A percentile compares a stretch with the other conserved stretches of the same genome.
phyloP scores from a whole-genome alignment of 805 yeast species.

The Hagleromyces aurorensis region DNA sequence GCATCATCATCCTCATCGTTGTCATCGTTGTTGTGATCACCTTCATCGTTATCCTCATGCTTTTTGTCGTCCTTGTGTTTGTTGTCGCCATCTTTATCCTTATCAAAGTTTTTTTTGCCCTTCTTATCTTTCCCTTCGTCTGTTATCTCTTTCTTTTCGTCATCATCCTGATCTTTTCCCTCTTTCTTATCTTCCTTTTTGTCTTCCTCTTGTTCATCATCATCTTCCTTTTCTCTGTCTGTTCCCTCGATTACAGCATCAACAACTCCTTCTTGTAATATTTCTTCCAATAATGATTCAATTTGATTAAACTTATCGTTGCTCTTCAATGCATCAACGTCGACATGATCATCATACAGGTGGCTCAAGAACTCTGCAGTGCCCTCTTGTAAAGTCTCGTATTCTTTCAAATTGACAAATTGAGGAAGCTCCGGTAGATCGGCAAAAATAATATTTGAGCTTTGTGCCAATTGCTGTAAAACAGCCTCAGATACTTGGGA shows the following conservation, averaged over 20 bases:
- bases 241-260: slow-evolving; percentile 1
- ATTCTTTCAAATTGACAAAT: slow-evolving; percentile 21
- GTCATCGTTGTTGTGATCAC: slow-evolving; percentile 1
- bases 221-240: slow-evolving; percentile 2
- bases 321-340: slow-evolving; percentile 4
- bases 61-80: slow-evolving; percentile 1
- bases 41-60: slow-evolving; percentile 2
- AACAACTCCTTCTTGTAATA: slow-evolving; percentile 5
- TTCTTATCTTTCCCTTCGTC: slow-evolving; percentile 1
- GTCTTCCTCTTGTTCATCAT: slow-evolving; percentile 1
- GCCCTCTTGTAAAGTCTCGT: slow-evolving; percentile 8
- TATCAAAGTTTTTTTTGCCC: slow-evolving; percentile 2
- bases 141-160: slow-evolving; percentile 2
- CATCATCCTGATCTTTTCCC: slow-evolving; percentile 2
- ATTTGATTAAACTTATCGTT: slow-evolving; percentile 9
- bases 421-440: slow-evolving; percentile 24
- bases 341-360: slow-evolving; percentile 5
- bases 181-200: slow-evolving; percentile 2
- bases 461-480: slow-evolving; percentile 13
- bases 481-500: slow-evolving; percentile 16
- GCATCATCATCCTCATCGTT: slow-evolving; percentile 1
- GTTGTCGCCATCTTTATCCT: too few species aligned
- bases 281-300: slow-evolving; percentile 9
- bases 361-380: slow-evolving; percentile 8
- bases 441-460: slow-evolving; percentile 23